Evolutionary conservation across 2,329 filamentous ascomycete species (phyloP).

Genomic region (Daldinia eschscholtzii): DNA sequence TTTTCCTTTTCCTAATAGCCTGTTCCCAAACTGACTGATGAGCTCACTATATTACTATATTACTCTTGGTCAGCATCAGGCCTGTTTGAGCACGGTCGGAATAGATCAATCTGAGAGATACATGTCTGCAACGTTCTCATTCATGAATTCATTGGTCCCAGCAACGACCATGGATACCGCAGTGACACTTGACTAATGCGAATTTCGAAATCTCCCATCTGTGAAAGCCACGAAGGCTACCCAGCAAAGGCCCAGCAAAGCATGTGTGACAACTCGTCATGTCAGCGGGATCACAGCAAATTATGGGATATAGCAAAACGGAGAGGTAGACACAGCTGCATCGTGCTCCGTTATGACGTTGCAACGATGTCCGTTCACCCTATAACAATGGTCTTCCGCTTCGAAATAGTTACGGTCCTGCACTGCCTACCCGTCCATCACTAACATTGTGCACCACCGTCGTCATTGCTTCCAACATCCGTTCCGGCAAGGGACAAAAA

Average conservation of each 20-base stretch:
- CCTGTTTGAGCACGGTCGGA: conserved; percentile 19
- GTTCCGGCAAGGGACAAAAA: conserved; percentile 32
- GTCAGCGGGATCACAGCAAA: conserved; percentile 22
- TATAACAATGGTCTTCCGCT: conserved; percentile 26
- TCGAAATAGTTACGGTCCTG: conserved; percentile 36
- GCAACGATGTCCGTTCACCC: conserved; percentile 23
- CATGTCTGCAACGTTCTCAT: conserved; percentile 27
- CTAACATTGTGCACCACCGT: conserved; percentile 37
- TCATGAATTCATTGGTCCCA: conserved; percentile 17
- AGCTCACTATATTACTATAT: conserved; percentile 18
- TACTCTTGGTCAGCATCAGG: conserved; percentile 20
- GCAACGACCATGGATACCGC: conserved; percentile 15
- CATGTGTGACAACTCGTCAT: conserved; percentile 28
- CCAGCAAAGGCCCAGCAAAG: conserved; percentile 17
- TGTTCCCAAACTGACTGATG: conserved; percentile 23
- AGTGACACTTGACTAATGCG: conserved; percentile 27
- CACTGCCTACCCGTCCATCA: conserved; percentile 36
- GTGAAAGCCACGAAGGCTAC: conserved; percentile 29
- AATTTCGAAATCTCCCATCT: conserved; percentile 32
- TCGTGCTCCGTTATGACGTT: conserved; percentile 45
- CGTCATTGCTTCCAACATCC: conserved; percentile 38
- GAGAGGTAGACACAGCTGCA: conserved; percentile 29
- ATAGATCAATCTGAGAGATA: conserved; percentile 16
- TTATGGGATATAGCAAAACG: conserved; percentile 27
- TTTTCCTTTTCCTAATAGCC: conserved; percentile 23